Conservation (phyloP, 345 rosid species). For the Linum lewisii region DNA sequence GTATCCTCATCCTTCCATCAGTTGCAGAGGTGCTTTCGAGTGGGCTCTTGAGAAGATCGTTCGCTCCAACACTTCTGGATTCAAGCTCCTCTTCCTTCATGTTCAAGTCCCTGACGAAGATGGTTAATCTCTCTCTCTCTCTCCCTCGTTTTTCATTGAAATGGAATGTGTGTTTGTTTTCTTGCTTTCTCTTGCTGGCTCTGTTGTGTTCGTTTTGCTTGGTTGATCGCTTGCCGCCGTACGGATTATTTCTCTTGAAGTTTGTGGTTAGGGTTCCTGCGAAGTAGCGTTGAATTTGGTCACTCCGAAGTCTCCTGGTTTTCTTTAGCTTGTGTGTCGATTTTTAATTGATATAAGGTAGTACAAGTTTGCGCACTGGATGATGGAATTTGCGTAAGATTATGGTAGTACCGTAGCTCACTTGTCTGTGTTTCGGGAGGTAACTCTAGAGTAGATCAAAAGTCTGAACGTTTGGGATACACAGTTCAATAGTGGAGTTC, state of each 20-base stretch:
- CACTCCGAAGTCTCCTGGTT: background rate
- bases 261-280: conserved; percentile 1
- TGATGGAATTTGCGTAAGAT: no score
- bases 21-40: conserved; percentile 84
- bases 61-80: conserved; percentile 60
- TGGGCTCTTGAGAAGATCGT: conserved; percentile 89
- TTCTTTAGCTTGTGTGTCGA: no score
- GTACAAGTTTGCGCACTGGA: no score
- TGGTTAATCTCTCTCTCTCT: conserved; percentile 34
- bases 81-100: conserved; percentile 85
- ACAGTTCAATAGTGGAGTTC: no score
- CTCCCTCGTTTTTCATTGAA: conserved; percentile 8
- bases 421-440: no score
- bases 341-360: no score
- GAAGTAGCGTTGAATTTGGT: background rate
- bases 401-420: no score
- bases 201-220: background rate
- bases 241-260: background rate
- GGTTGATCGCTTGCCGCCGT: conserved; percentile 6
- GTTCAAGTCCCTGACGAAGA: conserved; percentile 96
- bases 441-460: no score
- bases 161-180: background rate
- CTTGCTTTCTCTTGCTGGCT: conserved; percentile 1
- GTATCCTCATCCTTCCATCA: conserved; percentile 88
- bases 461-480: no score